phyloP scores from a whole-genome alignment of 2,329 filamentous ascomycete genomes.

The Fusarium siculi region DNA sequence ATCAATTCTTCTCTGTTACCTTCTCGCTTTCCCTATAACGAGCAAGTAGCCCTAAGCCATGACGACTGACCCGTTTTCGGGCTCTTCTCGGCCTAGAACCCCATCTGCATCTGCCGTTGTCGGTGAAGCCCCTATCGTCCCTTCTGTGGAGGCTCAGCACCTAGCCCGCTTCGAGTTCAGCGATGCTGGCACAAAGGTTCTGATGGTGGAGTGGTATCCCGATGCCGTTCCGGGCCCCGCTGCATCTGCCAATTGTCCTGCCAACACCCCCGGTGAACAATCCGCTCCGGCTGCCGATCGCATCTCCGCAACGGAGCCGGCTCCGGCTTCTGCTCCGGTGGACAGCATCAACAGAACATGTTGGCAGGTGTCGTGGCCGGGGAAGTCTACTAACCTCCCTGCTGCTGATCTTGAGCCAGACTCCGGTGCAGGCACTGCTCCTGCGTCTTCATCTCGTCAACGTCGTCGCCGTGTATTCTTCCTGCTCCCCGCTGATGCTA shows the following conservation, averaged over 20 bases:
- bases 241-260: conserved; percentile 21
- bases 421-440: conserved; percentile 47
- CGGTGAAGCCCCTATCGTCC: conserved; percentile 35
- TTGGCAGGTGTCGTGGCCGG: conserved; percentile 87
- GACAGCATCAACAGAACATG: conserved; percentile 24
- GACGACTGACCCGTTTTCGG: conserved; percentile 48
- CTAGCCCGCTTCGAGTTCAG: conserved; percentile 85
- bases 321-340: conserved; percentile 8
- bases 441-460: conserved; percentile 38
- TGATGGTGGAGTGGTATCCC: conserved; percentile 91
- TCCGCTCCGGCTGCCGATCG: conserved; percentile 31
- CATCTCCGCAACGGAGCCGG: conserved; percentile 36
- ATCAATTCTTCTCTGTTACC: conserved; percentile 14
- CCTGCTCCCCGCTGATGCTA: conserved; percentile 76
- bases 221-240: conserved; percentile 36
- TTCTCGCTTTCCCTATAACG: conserved; percentile 7
- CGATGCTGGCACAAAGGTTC: conserved; percentile 87
- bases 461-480: conserved; percentile 78
- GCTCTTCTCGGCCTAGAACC: conserved; percentile 46
- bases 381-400: conserved; percentile 77
- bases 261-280: conserved; percentile 6
- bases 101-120: conserved; percentile 24
- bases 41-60: conserved; percentile 23
- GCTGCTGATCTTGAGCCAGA: conserved; percentile 56
- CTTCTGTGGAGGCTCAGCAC: conserved; percentile 49